Evolutionary conservation across 2,329 filamentous ascomycete genomes (phyloP), one percentile per base, ranked within the genome.

Genomic region (Aplosporella prunicola): DNA sequence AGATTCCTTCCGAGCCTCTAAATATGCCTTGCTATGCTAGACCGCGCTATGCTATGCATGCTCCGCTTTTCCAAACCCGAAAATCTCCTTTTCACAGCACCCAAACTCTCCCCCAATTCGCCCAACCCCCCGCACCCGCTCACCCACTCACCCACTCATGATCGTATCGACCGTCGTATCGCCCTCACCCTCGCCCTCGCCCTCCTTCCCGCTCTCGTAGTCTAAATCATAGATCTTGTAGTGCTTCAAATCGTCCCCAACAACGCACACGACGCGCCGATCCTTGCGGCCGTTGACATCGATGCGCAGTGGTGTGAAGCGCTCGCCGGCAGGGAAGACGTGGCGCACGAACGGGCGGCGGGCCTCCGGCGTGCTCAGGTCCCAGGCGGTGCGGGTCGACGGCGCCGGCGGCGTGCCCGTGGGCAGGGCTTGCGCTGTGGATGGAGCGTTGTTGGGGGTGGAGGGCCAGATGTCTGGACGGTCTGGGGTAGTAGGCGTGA

Each of bases 151-250:
- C n/a, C 35, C 35, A 29, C 34, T 42, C 40, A 42, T 42, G 15
- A 38, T 17, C 8, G 35, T 37, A 33, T 42, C 40, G n/a, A 40
- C 20, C n/a, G 37, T 40, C 20, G 32, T 35, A 31, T 40, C 37
- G 14, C 31, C 37, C 20, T 40, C 37, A 13, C 38, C 41, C 10
- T 37, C 37, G 26, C 10, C 25, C 17, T 37, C 35, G 9, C 30
- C 30, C 13, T 32, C 30, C 20, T 31, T 32, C 9, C 22, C 31
- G 15, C 18, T 26, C 10, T 37, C 41, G 13, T 40, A 40, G 52
- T 64, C 73, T 45, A 78, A 48, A 52, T 78, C 73, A 41, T 76
- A 55, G 10, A 77, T 67, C 32, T 67, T 62, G 53, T 74, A 77
- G 42, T 69, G 65, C 49, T 68, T 61, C 23, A 60, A 55, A 49